Evolutionary conservation across 2,329 filamentous ascomycete genomes (phyloP).

Genomic region (Coniochaeta sp.): DNA sequence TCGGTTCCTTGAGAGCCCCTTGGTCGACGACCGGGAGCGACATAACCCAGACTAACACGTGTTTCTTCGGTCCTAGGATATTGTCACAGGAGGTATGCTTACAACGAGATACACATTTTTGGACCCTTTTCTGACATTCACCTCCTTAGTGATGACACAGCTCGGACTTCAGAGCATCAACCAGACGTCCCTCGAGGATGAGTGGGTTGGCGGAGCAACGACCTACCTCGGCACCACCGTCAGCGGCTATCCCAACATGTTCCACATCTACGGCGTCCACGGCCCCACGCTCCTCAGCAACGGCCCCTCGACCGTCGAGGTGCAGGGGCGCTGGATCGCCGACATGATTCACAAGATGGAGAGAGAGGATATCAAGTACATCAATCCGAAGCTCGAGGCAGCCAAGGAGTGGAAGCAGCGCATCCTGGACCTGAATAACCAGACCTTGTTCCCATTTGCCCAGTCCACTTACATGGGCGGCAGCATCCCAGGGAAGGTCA

Average conservation of each 20-base stretch:
- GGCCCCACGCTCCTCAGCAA: neutral
- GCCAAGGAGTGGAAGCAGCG: neutral
- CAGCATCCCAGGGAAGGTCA: neutral
- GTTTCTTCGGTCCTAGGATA: slow-evolving; percentile 13
- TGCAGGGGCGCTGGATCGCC: neutral
- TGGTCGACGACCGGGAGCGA: neutral
- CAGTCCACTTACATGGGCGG: neutral
- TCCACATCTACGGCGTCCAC: slow-evolving; percentile 17
- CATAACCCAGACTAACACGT: neutral
- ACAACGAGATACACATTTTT: too few relatives aligned
- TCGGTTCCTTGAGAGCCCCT: too few relatives aligned
- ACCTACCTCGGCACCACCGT: slow-evolving; percentile 10
- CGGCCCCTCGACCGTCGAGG: neutral
- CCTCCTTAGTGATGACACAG: slow-evolving; percentile 17
- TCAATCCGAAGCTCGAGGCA: neutral
- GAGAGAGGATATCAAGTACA: neutral
- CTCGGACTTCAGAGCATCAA: slow-evolving; percentile 20
- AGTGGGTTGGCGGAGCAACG: slow-evolving; percentile 5
- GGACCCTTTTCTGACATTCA: too few relatives aligned
- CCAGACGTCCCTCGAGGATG: slow-evolving; percentile 4
- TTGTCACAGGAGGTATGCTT: slow-evolving; percentile 26
- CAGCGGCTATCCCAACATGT: slow-evolving; percentile 30
- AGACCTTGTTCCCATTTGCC: neutral
- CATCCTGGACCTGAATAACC: neutral
- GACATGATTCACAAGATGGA: neutral